phyloP scores from a whole-genome alignment of 1,139 yeast genomes.

The Candida sp. region DNA sequence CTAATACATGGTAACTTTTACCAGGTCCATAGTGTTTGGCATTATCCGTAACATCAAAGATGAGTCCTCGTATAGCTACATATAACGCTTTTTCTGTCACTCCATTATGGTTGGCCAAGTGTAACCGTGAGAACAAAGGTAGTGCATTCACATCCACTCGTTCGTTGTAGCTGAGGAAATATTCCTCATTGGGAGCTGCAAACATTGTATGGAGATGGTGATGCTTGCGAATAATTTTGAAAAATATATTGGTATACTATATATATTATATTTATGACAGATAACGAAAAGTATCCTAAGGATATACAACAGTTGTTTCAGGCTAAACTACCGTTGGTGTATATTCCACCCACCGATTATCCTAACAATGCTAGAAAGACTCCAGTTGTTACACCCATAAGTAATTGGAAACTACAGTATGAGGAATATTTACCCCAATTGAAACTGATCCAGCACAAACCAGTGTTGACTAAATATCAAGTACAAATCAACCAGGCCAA shows the following conservation, averaged over 20 bases:
- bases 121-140: slow-evolving; percentile 32
- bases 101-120: slow-evolving; percentile 35
- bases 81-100: slow-evolving; percentile 39
- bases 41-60: slow-evolving; percentile 75
- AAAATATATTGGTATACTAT: no score
- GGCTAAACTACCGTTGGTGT: slow-evolving; percentile 66
- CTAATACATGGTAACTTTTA: slow-evolving; percentile 65
- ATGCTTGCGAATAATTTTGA: neutral
- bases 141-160: slow-evolving; percentile 20
- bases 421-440: slow-evolving; percentile 27
- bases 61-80: slow-evolving; percentile 70
- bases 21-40: slow-evolving; percentile 72
- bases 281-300: slow-evolving; percentile 54
- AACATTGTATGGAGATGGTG: neutral
- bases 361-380: slow-evolving; percentile 52
- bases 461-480: slow-evolving; percentile 6
- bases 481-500: slow-evolving; percentile 9
- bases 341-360: slow-evolving; percentile 51
- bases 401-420: slow-evolving; percentile 31
- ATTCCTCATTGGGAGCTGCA: neutral
- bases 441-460: slow-evolving; percentile 6
- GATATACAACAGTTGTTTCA: slow-evolving; percentile 63
- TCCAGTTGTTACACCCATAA: slow-evolving; percentile 48
- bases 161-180: slow-evolving; percentile 13
- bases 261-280: slow-evolving; percentile 7